Evolutionary conservation across 257 asterid species (phyloP).

Genomic region (Solanum etuberosum): DNA sequence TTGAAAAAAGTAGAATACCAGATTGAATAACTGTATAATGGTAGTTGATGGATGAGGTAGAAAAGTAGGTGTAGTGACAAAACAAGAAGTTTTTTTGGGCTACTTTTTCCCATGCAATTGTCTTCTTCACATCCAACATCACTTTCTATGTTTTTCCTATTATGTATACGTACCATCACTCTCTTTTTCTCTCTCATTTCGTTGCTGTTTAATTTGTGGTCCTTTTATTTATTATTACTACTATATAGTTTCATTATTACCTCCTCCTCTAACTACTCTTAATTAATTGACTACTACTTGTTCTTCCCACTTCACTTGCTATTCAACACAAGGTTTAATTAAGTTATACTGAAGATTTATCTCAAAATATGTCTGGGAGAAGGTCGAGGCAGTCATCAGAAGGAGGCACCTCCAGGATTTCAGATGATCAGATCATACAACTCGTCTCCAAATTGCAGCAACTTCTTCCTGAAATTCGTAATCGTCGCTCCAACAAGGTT

Average conservation of each 20-base stretch:
- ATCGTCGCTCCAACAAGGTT: conserved; percentile 50
- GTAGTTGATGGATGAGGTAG: background rate
- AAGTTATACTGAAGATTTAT: background rate
- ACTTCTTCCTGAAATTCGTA: conserved; percentile 63
- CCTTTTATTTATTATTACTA: background rate
- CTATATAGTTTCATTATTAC: background rate
- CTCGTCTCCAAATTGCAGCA: conserved; percentile 62
- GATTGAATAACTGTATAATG: background rate
- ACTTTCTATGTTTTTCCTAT: conserved; percentile 1
- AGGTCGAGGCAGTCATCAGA: conserved; percentile 41
- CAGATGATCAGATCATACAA: conserved; percentile 60
- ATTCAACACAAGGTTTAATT: background rate
- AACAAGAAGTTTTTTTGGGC: conserved; percentile 5
- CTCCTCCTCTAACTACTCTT: background rate
- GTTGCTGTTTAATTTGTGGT: conserved; percentile 1
- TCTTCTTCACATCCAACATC: conserved; percentile 27
- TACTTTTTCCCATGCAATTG: conserved; percentile 22
- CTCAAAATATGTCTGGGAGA: conserved; percentile 43
- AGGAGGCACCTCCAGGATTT: conserved; percentile 28
- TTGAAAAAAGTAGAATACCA: background rate
- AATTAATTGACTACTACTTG: background rate
- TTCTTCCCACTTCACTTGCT: background rate
- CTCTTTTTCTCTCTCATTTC: background rate
- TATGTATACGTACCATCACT: background rate
- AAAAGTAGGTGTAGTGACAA: background rate